Evolutionary conservation across 2,329 filamentous ascomycete species (phyloP), one percentile per base, ranked within the genome.

Genomic region (Fusarium newnesense): DNA sequence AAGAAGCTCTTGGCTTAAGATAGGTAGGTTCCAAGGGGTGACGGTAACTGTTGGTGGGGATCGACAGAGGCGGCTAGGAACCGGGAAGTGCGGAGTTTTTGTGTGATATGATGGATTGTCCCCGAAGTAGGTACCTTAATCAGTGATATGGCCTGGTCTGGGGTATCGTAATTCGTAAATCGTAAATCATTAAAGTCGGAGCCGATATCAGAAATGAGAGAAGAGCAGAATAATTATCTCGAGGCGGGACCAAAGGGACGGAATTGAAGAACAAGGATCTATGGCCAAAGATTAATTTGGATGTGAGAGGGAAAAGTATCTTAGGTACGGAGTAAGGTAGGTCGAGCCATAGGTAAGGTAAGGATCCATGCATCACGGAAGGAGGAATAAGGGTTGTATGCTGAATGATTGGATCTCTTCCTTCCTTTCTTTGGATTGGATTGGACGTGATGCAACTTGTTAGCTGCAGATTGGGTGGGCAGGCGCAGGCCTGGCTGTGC

Each of bases 401-500:
- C 53, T 37, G 42, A 47, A 62, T 40, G 64, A 68, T 68, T 68
- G 64, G 65, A 50, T 54, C 24, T 39, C 32, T 36, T 52, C 18
- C 49, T 32, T 49, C 46, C 46, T 36, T 52, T 15, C 30, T 32
- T 64, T 57, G 47, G 16, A 47, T 40, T 61, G 46, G 44, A 69
- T 69, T 63, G 66, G 64, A 44, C 39, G 49, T 63, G 59, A 60
- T 70, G 66, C 40, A 52, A 69, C 67, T 69, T 69, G 65, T 65
- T 69, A 39, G 44, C 63, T 69, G 67, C 62, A 72, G 64, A 73
- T 46, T 66, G 71, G 60, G 64, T 59, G 58, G 46, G 53, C 57
- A 73, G 70, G 64, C 67, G 67, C 64, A 54, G 52, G 61, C 63
- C 69, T 73, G 72, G 75, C 74, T 68, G 34, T 61, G 60, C 61